Base-by-base conservation (phyloP, 805 yeast genomes). In the Candida silvicultrix region DNA sequence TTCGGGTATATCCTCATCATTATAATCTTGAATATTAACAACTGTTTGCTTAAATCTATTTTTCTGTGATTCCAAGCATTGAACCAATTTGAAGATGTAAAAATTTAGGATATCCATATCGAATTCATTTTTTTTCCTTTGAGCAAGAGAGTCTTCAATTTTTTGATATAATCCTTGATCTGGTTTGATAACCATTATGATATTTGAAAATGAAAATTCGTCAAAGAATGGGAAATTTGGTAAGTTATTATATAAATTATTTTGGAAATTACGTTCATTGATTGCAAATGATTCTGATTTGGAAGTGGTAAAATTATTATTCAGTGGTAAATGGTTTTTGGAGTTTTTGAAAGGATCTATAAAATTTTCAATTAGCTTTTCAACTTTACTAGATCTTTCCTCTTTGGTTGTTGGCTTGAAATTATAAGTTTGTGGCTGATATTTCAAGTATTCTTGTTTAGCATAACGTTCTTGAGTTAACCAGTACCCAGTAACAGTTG, bases 21-120 rank as follows among this genome's bases (percentile, higher is more conserved):
- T 20, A 10, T 34, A 23, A 11, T 12, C 47, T 41, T 14, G 21
- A 1, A 6, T 23, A 8, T 12, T 19, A 28, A 14, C 21, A 22
- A 9, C 15, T 16, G 12, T 38, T 20, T 15, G 38, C 18, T 15
- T 23, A 15, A 14, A 41, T 39, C 31, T 37, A 3, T 4, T 16
- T 21, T n/a, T 42, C 20, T 9, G 47, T 38, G 20, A 23, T 19
- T 53, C 44, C 2, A 47, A 37, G 5, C 54, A 45, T 2, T 45
- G 43, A 8, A 44, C 22, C 2, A 62, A 23, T 35, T 62, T 49
- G 45, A 62, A 50, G 29, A 64, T 60, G 39, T 64, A 64, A 57
- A 22, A n/a, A 43, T 73, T 75, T 3, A 66, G 53, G 2, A 74
- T 55, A 43, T 75, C 79, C 77, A 73, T 73, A 53, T 74, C 78